phyloP scores from a whole-genome alignment of 1,284 basidiomycete genomes.

The Caloboletus firmus region DNA sequence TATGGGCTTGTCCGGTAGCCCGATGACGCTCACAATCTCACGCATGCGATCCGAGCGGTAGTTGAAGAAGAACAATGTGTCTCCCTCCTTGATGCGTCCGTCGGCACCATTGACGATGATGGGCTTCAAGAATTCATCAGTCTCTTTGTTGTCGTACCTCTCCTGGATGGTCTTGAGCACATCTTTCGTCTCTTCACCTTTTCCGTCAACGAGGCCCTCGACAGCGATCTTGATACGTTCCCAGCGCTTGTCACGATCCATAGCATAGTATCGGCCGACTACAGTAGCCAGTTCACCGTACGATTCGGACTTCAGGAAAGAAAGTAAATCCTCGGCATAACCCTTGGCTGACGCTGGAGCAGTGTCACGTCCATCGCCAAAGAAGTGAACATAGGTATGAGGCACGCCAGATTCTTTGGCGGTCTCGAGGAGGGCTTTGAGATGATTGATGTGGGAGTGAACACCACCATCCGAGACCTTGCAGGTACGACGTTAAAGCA shows the following conservation, averaged over 20 bases:
- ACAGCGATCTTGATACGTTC: conserved; percentile 87
- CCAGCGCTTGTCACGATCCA: conserved; percentile 96
- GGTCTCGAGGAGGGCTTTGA: conserved; percentile 83
- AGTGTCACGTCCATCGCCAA: conserved; percentile 89
- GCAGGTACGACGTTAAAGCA: neutral
- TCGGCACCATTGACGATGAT: conserved; percentile 81
- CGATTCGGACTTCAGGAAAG: conserved; percentile 75
- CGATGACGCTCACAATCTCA: conserved; percentile 80
- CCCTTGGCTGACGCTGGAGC: conserved; percentile 74
- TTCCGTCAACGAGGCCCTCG: conserved; percentile 77
- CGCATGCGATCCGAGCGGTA: conserved; percentile 94
- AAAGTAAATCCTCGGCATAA: conserved; percentile 74
- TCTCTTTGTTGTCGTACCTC: conserved; percentile 78
- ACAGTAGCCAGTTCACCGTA: conserved; percentile 78
- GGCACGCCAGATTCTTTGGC: conserved; percentile 84
- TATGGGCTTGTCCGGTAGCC: conserved; percentile 78
- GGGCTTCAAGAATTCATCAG: conserved; percentile 92
- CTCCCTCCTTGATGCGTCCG: conserved; percentile 75
- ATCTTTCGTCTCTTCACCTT: conserved; percentile 65
- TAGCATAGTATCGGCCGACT: conserved; percentile 88
- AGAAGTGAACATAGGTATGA: conserved; percentile 86
- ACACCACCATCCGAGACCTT: conserved; percentile 90
- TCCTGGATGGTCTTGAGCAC: conserved; percentile 68
- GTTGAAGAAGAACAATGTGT: conserved; percentile 93
- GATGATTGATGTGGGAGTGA: conserved; percentile 88